phyloP scores from a whole-genome alignment of 2,329 filamentous ascomycete genomes.

The Dothidotthia symphoricarpi region DNA sequence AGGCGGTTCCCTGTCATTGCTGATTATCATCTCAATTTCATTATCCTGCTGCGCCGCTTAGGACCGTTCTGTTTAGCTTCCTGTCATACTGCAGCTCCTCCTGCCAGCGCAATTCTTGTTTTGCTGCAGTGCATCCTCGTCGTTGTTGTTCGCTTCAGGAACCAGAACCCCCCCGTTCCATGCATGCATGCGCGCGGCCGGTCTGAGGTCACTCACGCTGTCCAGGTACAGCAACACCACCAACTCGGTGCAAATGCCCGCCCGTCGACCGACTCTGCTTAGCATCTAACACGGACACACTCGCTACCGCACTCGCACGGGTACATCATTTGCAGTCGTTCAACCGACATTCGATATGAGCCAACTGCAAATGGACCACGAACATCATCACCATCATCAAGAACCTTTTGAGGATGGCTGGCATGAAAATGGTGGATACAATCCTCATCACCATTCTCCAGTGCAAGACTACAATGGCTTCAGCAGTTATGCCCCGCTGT shows the following conservation, averaged over 20 bases:
- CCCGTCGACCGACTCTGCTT: slow-evolving; percentile 22
- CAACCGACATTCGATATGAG: slow-evolving; percentile 36
- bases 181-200: slow-evolving; percentile 42
- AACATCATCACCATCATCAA: slow-evolving; percentile 38
- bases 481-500: slow-evolving; percentile 37
- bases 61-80: slow-evolving; percentile 17
- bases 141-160: slow-evolving; percentile 37
- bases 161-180: slow-evolving; percentile 31
- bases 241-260: slow-evolving; percentile 31
- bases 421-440: slow-evolving; percentile 33
- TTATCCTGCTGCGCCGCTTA: slow-evolving; percentile 23
- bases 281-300: slow-evolving; percentile 29
- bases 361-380: slow-evolving; percentile 45
- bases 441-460: slow-evolving; percentile 41
- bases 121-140: slow-evolving; percentile 23
- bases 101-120: slow-evolving; percentile 29
- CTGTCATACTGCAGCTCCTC: slow-evolving; percentile 26
- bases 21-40: slow-evolving; percentile 19
- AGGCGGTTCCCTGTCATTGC: slow-evolving; percentile 32
- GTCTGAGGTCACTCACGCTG: slow-evolving; percentile 33
- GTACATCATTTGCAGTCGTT: slow-evolving; percentile 17
- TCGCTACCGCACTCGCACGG: slow-evolving; percentile 26
- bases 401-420: slow-evolving; percentile 40
- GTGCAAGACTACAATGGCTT: slow-evolving; percentile 44
- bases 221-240: slow-evolving; percentile 30